These are phyloP conservation scores for Acorus gramineus DNA, from an alignment of 106 monocot species.

Conservation along the genomic window DNA sequence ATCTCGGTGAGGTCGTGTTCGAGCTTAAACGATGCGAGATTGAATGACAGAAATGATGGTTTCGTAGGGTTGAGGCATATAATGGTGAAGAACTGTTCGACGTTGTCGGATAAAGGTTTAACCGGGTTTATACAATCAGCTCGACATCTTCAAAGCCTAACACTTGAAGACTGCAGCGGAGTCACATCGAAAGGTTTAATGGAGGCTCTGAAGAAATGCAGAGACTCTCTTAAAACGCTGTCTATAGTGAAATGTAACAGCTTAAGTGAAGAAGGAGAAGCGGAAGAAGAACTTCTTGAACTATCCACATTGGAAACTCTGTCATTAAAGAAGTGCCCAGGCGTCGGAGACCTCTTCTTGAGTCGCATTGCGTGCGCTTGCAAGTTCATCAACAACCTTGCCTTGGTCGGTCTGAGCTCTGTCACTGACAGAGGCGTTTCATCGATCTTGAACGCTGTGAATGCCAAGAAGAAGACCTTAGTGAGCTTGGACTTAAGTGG, in stretches of 20 bases:
- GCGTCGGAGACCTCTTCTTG: constrained; percentile 6
- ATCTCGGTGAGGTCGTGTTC: constrained; percentile 8
- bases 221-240: constrained; percentile 6
- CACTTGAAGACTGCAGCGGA: constrained; percentile 10
- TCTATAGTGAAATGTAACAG: constrained; percentile 6
- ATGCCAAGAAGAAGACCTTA: no score
- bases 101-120: constrained; percentile 6
- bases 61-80: background rate
- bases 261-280: background rate
- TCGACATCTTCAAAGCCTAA: constrained; percentile 2
- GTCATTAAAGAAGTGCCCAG: constrained; percentile 12
- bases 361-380: background rate
- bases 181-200: constrained; percentile 7
- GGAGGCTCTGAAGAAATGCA: constrained; percentile 3
- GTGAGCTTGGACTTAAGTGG: constrained; percentile 9
- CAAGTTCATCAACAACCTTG: background rate
- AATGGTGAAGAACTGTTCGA: background rate
- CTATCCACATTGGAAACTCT: constrained; percentile 5
- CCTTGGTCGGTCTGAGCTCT: constrained; percentile 5
- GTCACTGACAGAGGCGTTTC: constrained; percentile 18
- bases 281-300: background rate
- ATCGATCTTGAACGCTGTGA: background rate
- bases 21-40: background rate
- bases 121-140: background rate
- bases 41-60: background rate